Evolutionary conservation across 2,329 filamentous ascomycete species (phyloP).

Genomic region (Fusarium sp.): DNA sequence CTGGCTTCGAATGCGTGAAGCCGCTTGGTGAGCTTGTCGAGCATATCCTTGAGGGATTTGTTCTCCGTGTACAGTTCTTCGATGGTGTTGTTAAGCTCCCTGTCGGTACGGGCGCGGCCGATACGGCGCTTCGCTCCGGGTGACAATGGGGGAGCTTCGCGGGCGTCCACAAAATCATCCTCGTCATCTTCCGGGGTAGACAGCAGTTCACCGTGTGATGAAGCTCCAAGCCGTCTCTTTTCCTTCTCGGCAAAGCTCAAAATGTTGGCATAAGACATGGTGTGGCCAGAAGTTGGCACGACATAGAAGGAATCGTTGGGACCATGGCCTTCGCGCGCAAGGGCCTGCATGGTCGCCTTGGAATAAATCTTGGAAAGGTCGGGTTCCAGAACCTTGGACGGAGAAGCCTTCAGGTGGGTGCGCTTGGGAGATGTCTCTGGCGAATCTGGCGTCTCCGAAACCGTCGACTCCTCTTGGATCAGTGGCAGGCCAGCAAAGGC

Average conservation of each 20-base stretch:
- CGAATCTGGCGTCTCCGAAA: conserved; percentile 52
- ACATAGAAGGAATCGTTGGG: conserved; percentile 90
- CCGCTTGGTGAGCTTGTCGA: conserved; percentile 88
- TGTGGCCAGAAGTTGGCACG: conserved; percentile 92
- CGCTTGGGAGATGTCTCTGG: conserved; percentile 59
- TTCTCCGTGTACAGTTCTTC: conserved; percentile 95
- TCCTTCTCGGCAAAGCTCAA: conserved; percentile 79
- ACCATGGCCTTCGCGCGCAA: conserved; percentile 78
- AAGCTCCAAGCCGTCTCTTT: conserved; percentile 71
- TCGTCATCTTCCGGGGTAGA: conserved; percentile 73
- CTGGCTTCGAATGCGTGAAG: conserved; percentile 95
- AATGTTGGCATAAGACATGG: conserved; percentile 93
- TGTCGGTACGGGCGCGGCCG: conserved; percentile 60
- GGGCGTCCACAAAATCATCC: conserved; percentile 92
- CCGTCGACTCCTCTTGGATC: conserved; percentile 64
- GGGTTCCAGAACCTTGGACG: conserved; percentile 60
- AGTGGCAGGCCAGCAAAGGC: conserved; percentile 95
- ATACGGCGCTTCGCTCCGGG: conserved; percentile 59
- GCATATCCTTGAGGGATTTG: conserved; percentile 84
- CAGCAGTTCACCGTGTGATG: conserved; percentile 66
- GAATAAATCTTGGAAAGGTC: conserved; percentile 90
- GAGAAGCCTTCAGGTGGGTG: conserved; percentile 54
- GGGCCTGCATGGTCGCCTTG: conserved; percentile 84
- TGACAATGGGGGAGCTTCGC: conserved; percentile 72
- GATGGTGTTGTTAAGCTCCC: conserved; percentile 75